These are phyloP conservation scores for Tetracentron sinense DNA, from an alignment of 164 flowering plant species.

Conservation along the genomic window DNA sequence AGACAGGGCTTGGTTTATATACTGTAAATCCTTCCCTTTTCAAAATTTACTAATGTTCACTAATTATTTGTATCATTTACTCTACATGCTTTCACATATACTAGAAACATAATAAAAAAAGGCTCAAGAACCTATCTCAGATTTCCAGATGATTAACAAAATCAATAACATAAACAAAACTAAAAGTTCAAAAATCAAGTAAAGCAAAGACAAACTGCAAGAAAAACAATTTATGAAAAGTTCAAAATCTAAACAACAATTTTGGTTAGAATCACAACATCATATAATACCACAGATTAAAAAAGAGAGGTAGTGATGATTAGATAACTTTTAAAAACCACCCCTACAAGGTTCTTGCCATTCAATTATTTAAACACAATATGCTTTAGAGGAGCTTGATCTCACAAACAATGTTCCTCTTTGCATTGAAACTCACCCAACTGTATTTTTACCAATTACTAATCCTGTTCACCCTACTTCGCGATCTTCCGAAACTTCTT, in stretches of 20 bases:
- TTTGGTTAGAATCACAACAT: neutral
- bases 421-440: neutral
- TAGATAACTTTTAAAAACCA: neutral
- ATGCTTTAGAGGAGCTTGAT: conserved; percentile 8
- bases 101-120: neutral
- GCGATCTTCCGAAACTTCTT: neutral
- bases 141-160: neutral
- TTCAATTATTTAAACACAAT: neutral
- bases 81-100: neutral
- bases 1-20: no score
- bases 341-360: neutral
- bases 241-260: neutral
- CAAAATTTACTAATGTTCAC: neutral
- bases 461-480: neutral
- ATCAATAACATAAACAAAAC: no score
- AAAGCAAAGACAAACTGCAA: neutral
- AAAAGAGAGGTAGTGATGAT: neutral
- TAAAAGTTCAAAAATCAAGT: neutral
- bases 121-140: neutral
- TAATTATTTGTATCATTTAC: no score
- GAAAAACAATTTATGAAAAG: neutral
- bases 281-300: neutral
- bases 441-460: neutral
- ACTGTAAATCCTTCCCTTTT: neutral
- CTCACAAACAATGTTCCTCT: neutral